Base-by-base conservation (phyloP, 352 stramenopile genomes). In the Phytophthora cajani region DNA sequence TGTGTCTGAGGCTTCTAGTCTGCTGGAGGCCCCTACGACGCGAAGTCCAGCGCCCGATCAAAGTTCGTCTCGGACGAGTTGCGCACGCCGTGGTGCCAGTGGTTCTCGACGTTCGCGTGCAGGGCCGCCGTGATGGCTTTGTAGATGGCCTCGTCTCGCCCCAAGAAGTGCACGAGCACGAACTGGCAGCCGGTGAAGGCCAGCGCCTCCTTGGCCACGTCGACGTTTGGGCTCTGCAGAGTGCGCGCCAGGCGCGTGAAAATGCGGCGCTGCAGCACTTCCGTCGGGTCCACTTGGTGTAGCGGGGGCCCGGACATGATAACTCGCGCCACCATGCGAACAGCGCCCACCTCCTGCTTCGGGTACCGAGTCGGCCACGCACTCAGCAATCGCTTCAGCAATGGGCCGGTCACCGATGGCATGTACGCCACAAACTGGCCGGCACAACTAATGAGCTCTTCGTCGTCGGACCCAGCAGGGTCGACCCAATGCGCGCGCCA, bases 361-460 rank as follows among this genome's bases (percentile, higher is more conserved):
- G 89, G 89, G 64, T 81, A 91, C 10, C 78, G 76, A n/a, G 74
- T 74, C 10, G 89, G 89, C 89, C 89, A 96, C 21, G 79, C 68
- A 16, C 60, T 76, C 30, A 94, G 64, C 47, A 95, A 62, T 8
- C 84, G 81, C 32, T 73, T 64, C 17, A 96, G 67, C 65, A 96
- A 42, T 10, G 75, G 69, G 2, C 69, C 59, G 4, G 86, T 86
- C 9, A 88, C 76, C 2, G 85, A 77, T 0, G 89, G 89, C 49
- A 94, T 76, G 67, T 96, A 95, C 25, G 89, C 85, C n/a, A 93
- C 89, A 59, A 94, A 92, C 66, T 96, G 89, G 17, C 89, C 87
- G 1, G 87, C 89, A 58, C 84, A 93, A 38, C 75, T 91, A 58
- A 94, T 88, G 38, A 96, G 84, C 59, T 96, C 89, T 68, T 94